Conservation (phyloP, 768 basidiomycete genomes). For the Antrodiella citrinella region DNA sequence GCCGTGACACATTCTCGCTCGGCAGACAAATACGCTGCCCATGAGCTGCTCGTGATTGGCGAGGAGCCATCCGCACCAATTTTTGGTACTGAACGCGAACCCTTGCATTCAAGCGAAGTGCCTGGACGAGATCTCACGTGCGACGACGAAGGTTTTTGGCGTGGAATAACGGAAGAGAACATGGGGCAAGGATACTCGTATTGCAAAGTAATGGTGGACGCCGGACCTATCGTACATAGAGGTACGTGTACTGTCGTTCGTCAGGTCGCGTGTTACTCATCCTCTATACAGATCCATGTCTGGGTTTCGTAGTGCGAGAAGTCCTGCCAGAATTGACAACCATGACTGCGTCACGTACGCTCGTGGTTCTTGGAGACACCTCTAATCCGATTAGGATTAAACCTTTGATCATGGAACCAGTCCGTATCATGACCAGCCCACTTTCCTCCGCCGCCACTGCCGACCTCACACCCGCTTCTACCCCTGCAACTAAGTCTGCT, state of each 20-base stretch:
- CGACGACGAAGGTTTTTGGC: slow-evolving; percentile 58
- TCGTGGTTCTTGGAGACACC: slow-evolving; percentile 77
- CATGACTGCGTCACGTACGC: slow-evolving; percentile 39
- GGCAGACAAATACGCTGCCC: slow-evolving; percentile 60
- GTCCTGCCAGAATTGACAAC: slow-evolving; percentile 15
- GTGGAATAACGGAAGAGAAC: slow-evolving; percentile 33
- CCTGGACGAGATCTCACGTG: slow-evolving; percentile 53
- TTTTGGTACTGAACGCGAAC: slow-evolving; percentile 31
- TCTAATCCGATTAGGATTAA: slow-evolving; percentile 51
- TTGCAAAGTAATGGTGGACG: slow-evolving; percentile 39
- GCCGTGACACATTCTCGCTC: slow-evolving; percentile 57
- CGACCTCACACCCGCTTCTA: slow-evolving; percentile 21
- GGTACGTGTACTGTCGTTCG: slow-evolving; percentile 33
- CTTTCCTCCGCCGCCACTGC: slow-evolving; percentile 26
- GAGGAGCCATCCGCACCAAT: slow-evolving; percentile 41
- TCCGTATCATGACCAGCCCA: too few relatives aligned
- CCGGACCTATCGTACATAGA: slow-evolving; percentile 70
- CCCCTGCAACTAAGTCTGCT: too few relatives aligned
- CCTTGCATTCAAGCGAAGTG: slow-evolving; percentile 57
- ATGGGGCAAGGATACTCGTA: slow-evolving; percentile 28
- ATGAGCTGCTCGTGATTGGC: slow-evolving; percentile 59
- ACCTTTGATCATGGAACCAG: too few relatives aligned
- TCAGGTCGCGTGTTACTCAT: background rate
- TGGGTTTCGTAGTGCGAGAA: slow-evolving; percentile 74
- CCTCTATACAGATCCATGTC: slow-evolving; percentile 54